A percentile compares a stretch with the other conserved stretches of the same genome.
phyloP scores from a whole-genome alignment of 2,329 filamentous ascomycete genomes.

The Albophoma yamanashiensis region DNA sequence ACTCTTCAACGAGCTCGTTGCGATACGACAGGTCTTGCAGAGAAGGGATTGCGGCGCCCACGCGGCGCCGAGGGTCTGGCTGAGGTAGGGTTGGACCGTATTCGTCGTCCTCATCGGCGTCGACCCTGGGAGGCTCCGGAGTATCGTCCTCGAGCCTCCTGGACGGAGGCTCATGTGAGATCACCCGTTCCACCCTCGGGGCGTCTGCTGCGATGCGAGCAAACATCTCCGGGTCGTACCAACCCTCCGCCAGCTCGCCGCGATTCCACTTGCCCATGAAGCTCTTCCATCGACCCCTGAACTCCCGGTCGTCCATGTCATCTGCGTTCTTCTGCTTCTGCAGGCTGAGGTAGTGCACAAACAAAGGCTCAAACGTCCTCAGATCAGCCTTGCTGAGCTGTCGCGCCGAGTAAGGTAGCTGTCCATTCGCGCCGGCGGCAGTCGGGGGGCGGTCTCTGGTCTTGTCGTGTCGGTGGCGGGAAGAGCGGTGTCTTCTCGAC shows the following conservation, averaged over 20 bases:
- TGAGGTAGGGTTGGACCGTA: slow-evolving; percentile 34
- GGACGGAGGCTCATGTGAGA: background rate
- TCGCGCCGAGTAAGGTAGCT: slow-evolving; percentile 56
- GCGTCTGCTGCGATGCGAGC: slow-evolving; percentile 20
- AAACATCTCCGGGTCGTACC: slow-evolving; percentile 79
- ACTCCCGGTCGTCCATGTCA: slow-evolving; percentile 62
- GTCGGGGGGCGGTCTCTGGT: background rate
- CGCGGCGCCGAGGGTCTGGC: slow-evolving; percentile 12
- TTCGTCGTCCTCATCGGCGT: slow-evolving; percentile 40
- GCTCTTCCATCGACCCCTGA: slow-evolving; percentile 83
- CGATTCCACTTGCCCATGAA: slow-evolving; percentile 89
- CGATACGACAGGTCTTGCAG: slow-evolving; percentile 61
- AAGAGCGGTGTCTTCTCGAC: slow-evolving; percentile 13
- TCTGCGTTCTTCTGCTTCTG: slow-evolving; percentile 69
- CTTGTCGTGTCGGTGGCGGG: slow-evolving; percentile 7
- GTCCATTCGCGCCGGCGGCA: background rate
- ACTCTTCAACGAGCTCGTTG: slow-evolving; percentile 38
- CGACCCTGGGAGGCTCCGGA: background rate
- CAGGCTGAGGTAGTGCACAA: slow-evolving; percentile 76
- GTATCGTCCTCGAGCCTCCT: slow-evolving; percentile 4
- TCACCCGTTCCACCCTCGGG: slow-evolving; percentile 1
- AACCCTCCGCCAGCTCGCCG: slow-evolving; percentile 75
- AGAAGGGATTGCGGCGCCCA: slow-evolving; percentile 56
- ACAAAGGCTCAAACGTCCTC: slow-evolving; percentile 55
- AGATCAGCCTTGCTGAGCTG: slow-evolving; percentile 60